These are phyloP conservation scores for Pezicula radicicola DNA, from an alignment of 2,329 filamentous ascomycete species.

Conservation along the genomic window DNA sequence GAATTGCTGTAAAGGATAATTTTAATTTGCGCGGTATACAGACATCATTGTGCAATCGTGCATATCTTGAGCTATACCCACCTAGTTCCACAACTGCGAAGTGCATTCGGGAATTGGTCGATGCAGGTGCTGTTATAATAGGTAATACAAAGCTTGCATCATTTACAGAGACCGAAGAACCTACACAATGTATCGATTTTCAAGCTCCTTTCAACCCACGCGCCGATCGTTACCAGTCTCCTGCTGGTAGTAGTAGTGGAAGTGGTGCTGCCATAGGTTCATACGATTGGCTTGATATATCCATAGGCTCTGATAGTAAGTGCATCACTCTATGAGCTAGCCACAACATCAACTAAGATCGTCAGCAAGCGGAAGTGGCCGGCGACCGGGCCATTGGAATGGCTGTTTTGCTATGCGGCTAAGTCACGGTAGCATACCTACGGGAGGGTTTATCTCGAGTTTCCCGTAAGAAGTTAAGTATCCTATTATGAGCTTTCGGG, in stretches of 20 bases:
- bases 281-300: constrained; percentile 45
- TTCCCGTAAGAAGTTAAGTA: too few species aligned
- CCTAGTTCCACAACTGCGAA: background rate
- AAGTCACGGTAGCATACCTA: too few species aligned
- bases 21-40: background rate
- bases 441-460: too few species aligned
- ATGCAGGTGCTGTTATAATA: constrained; percentile 53
- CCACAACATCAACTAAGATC: too few species aligned
- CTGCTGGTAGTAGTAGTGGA: constrained; percentile 43
- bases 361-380: too few species aligned
- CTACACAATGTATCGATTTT: constrained; percentile 37
- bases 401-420: too few species aligned
- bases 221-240: constrained; percentile 42
- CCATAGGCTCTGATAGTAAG: constrained; percentile 41
- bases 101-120: constrained; percentile 12
- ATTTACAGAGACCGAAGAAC: constrained; percentile 35
- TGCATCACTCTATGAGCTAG: background rate
- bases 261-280: constrained; percentile 39
- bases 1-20: constrained; percentile 1
- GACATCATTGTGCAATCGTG: constrained; percentile 2
- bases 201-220: constrained; percentile 35
- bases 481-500: too few species aligned
- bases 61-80: background rate
- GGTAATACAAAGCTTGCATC: constrained; percentile 49
- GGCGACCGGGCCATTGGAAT: too few species aligned